Evolutionary conservation across 116 monocot genomes (phyloP).

Genomic region (Zostera marina): DNA sequence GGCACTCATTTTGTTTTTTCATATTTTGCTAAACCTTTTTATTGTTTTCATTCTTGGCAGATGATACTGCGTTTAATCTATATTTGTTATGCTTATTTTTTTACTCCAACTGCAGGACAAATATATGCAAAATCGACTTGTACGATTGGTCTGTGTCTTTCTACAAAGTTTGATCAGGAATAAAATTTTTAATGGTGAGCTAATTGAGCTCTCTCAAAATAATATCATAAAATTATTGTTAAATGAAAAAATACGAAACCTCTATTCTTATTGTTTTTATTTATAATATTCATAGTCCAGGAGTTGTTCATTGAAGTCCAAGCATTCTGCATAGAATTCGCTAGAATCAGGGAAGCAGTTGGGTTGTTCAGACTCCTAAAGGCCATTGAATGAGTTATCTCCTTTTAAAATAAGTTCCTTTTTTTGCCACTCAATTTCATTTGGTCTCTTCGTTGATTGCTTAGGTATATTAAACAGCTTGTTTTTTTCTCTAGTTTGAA

Average conservation of each 20-base stretch:
- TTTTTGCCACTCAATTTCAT: not conserved
- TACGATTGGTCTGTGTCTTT: slow-evolving; percentile 91
- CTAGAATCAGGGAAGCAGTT: slow-evolving; percentile 81
- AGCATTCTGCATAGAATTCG: slow-evolving; percentile 86
- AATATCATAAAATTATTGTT: not conserved
- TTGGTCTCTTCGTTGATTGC: too few relatives aligned
- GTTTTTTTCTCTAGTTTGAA: too few relatives aligned
- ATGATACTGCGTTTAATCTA: too few relatives aligned
- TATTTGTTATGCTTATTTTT: not conserved
- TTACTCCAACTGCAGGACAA: slow-evolving; percentile 46
- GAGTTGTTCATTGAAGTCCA: slow-evolving; percentile 99
- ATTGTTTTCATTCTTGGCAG: too few relatives aligned
- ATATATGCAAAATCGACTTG: slow-evolving; percentile 98
- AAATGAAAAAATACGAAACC: too few relatives aligned
- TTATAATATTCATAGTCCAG: slow-evolving; percentile 40
- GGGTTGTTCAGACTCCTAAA: slow-evolving; percentile 85
- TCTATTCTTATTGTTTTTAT: slow-evolving; percentile 2
- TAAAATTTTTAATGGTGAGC: slow-evolving; percentile 85
- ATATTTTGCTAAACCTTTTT: too few relatives aligned
- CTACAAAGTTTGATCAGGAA: slow-evolving; percentile 91
- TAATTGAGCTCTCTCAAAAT: not conserved
- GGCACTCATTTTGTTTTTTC: slow-evolving; percentile 2
- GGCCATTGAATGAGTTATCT: slow-evolving; percentile 37
- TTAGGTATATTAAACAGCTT: too few relatives aligned
- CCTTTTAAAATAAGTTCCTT: not conserved